phyloP scores from a whole-genome alignment of 2,329 filamentous ascomycete species.

The Colletotrichum sojae region DNA sequence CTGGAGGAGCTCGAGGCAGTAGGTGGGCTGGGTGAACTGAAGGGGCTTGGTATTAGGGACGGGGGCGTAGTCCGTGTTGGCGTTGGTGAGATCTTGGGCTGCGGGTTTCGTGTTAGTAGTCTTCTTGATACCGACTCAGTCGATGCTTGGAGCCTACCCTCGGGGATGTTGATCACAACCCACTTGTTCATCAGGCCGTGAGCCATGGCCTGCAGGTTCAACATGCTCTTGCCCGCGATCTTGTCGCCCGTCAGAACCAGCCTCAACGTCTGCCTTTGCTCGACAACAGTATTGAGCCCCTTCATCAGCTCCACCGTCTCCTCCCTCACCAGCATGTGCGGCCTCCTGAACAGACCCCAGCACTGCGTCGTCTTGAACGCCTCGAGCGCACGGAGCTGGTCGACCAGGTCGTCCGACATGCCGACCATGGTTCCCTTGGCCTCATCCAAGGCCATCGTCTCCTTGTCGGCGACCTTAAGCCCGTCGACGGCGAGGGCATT shows the following conservation, averaged over 20 bases:
- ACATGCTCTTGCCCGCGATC: conserved; percentile 87
- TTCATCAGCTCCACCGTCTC: conserved; percentile 83
- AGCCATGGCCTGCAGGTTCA: conserved; percentile 86
- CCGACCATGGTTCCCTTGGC: conserved; percentile 77
- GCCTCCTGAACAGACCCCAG: conserved; percentile 88
- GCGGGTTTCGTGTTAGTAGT: conserved; percentile 17
- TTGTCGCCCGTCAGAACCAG: conserved; percentile 81
- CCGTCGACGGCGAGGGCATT: conserved; percentile 86
- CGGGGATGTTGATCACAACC: conserved; percentile 90
- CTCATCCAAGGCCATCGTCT: conserved; percentile 67
- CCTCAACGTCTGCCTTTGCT: conserved; percentile 69
- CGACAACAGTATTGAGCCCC: conserved; percentile 70
- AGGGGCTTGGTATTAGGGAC: conserved; percentile 70
- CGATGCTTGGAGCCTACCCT: conserved; percentile 71
- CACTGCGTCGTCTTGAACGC: conserved; percentile 93
- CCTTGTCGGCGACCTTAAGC: conserved; percentile 71
- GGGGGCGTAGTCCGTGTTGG: conserved; percentile 83
- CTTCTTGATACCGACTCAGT: background rate
- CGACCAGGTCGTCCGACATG: conserved; percentile 78
- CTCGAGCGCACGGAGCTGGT: conserved; percentile 85
- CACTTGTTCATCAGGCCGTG: conserved; percentile 87
- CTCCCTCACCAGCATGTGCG: conserved; percentile 81
- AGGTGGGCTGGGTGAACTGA: conserved; percentile 84
- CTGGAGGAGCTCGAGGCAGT: conserved; percentile 81
- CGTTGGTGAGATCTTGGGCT: conserved; percentile 87